Evolutionary conservation across 305 asterid genomes (phyloP).

Genomic region (Caryopteris hybrid): DNA sequence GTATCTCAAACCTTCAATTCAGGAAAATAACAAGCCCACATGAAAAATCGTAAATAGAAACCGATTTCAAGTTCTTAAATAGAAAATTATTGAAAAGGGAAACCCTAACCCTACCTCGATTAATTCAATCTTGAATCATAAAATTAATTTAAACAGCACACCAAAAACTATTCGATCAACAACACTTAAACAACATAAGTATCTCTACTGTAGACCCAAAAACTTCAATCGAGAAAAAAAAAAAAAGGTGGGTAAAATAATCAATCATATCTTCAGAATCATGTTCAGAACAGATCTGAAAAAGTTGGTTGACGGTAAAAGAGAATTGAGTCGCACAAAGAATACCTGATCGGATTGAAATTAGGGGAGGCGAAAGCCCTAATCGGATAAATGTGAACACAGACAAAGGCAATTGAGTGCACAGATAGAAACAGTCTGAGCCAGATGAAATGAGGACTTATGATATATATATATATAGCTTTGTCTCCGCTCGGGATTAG

Average conservation of each 20-base stretch:
- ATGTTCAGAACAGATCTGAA: slow-evolving; percentile 14
- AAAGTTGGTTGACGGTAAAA: neutral
- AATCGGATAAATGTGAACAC: neutral
- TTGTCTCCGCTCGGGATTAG: neutral
- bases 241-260: neutral
- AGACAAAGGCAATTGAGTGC: neutral
- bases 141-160: neutral
- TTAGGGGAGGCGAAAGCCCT: no score
- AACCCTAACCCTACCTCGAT: neutral
- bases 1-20: neutral
- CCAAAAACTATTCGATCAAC: neutral
- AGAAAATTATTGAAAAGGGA: neutral
- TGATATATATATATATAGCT: no score
- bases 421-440: neutral
- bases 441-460: no score
- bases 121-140: neutral
- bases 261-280: no score
- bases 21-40: neutral
- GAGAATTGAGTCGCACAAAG: neutral
- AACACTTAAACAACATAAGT: neutral
- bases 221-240: neutral
- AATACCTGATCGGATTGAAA: neutral
- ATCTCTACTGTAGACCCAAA: neutral
- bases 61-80: neutral
- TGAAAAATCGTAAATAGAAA: neutral